These are phyloP conservation scores for Sungouiella blattae DNA, from an alignment of 805 yeast species.

Conservation along the genomic window DNA sequence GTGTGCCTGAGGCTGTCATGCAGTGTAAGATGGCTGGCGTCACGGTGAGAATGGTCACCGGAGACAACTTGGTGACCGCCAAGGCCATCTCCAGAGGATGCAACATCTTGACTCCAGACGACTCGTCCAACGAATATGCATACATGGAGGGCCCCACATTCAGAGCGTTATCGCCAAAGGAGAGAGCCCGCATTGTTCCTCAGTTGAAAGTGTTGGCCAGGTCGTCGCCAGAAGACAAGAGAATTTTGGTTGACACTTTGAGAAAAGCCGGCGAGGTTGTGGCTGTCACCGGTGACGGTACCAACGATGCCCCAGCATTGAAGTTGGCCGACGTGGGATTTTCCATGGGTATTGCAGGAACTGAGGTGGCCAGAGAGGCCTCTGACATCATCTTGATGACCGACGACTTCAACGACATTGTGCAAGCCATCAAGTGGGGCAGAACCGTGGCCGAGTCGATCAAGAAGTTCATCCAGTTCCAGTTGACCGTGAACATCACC, in stretches of 20 bases:
- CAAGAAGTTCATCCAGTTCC: conserved; percentile 94
- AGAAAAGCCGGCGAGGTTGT: conserved; percentile 85
- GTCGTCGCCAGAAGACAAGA: conserved; percentile 93
- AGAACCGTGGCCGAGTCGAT: conserved; percentile 93
- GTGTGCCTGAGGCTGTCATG: conserved; percentile 84
- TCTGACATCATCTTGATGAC: conserved; percentile 90
- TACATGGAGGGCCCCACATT: conserved; percentile 94
- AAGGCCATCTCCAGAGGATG: conserved; percentile 85
- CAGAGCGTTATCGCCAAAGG: conserved; percentile 57
- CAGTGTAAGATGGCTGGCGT: conserved; percentile 92
- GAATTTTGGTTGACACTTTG: conserved; percentile 77
- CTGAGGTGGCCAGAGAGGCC: conserved; percentile 98
- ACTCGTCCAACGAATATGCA: conserved; percentile 48
- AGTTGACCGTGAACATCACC: conserved; percentile 91
- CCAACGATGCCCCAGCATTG: conserved; percentile 97
- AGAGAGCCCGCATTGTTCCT: conserved; percentile 64
- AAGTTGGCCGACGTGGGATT: conserved; percentile 97
- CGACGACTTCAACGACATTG: conserved; percentile 91
- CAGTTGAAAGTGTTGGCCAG: conserved; percentile 82
- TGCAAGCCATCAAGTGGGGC: conserved; percentile 98
- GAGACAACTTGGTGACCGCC: conserved; percentile 91
- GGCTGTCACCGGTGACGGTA: conserved; percentile 99
- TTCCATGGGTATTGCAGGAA: conserved; percentile 97
- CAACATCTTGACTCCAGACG: conserved; percentile 62
- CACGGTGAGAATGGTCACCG: conserved; percentile 95